These are phyloP conservation scores for Sisymbrium irio DNA, from an alignment of 345 rosid genomes.

Conservation along the genomic window DNA sequence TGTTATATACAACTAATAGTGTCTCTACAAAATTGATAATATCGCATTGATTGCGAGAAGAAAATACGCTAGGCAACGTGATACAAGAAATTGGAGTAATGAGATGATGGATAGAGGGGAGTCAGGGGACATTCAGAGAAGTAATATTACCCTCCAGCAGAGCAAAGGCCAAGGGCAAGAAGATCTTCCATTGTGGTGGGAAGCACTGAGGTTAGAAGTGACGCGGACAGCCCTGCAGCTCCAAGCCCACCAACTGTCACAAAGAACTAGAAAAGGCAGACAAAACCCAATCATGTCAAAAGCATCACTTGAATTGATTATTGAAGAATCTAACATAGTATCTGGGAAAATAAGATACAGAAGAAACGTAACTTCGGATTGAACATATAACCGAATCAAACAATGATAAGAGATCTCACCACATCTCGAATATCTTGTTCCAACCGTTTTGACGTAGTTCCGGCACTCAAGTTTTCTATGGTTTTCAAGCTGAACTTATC, in stretches of 20 bases:
- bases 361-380: neutral
- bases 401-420: conserved; percentile 41
- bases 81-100: neutral
- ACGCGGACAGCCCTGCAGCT: conserved; percentile 88
- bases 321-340: neutral
- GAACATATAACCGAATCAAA: neutral
- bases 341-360: neutral
- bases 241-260: conserved; percentile 90
- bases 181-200: conserved; percentile 89
- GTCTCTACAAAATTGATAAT: neutral
- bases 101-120: neutral
- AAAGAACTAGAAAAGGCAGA: conserved; percentile 49
- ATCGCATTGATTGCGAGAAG: neutral
- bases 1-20: conserved; percentile 4
- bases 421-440: conserved; percentile 73
- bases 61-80: neutral
- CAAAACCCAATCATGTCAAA: conserved; percentile 6
- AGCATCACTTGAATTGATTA: neutral
- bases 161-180: conserved; percentile 87
- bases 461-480: conserved; percentile 54
- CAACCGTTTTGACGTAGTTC: conserved; percentile 57
- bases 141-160: conserved; percentile 80
- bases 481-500: conserved; percentile 59
- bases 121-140: conserved; percentile 20
- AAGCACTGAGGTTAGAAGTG: conserved; percentile 83